phyloP scores from a whole-genome alignment of 1,284 basidiomycete genomes.

The Anthracocystis setariae region DNA sequence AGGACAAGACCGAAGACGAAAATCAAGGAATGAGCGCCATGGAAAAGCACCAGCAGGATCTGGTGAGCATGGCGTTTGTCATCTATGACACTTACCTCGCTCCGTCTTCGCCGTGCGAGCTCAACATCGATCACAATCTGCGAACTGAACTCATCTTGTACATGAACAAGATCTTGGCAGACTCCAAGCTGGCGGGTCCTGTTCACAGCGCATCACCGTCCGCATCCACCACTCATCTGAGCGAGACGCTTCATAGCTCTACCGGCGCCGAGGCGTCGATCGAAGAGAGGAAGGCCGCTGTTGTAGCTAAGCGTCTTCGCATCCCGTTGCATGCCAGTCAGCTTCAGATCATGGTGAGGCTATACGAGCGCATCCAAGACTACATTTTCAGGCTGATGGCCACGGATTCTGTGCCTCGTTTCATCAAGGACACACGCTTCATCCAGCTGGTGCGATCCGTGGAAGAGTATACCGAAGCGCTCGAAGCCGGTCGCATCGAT shows the following conservation, averaged over 20 bases:
- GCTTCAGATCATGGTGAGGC: constrained; percentile 87
- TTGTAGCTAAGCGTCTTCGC: constrained; percentile 42
- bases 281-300: constrained; percentile 73
- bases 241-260: constrained; percentile 13
- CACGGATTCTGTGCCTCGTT: constrained; percentile 87
- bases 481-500: constrained; percentile 58
- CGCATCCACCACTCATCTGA: constrained; percentile 29
- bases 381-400: constrained; percentile 98
- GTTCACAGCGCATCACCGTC: constrained; percentile 23
- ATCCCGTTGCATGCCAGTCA: constrained; percentile 72
- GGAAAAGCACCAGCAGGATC: constrained; percentile 94
- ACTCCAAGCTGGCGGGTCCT: constrained; percentile 37
- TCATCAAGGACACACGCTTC: constrained; percentile 63
- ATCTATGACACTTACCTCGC: constrained; percentile 96
- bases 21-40: constrained; percentile 72
- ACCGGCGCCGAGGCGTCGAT: constrained; percentile 27
- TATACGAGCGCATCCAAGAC: constrained; percentile 95
- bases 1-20: constrained; percentile 33
- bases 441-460: constrained; percentile 59
- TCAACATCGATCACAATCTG: constrained; percentile 97
- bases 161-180: constrained; percentile 73
- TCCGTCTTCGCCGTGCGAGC: constrained; percentile 90
- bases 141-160: constrained; percentile 93
- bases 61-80: constrained; percentile 91
- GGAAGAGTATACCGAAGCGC: constrained; percentile 63